Evolutionary conservation across 371 early-diverging fungal species (phyloP).

Genomic region (Smittium mucronatum): DNA sequence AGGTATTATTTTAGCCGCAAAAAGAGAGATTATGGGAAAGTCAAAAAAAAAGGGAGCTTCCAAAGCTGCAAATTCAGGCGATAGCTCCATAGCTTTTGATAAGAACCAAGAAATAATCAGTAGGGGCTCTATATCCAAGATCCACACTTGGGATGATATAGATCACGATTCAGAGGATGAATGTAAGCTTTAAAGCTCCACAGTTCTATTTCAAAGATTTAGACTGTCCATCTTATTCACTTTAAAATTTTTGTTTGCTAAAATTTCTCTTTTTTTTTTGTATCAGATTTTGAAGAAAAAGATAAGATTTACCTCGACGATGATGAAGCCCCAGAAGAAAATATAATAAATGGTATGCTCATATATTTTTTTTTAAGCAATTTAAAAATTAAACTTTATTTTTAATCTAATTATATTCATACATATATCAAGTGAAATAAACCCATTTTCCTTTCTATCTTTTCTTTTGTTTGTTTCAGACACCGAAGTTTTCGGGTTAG

Average conservation of each 20-base stretch:
- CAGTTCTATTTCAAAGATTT: conserved; percentile 12
- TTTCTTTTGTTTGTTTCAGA: conserved; percentile 53
- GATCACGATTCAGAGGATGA: conserved; percentile 72
- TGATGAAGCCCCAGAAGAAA: conserved; percentile 10
- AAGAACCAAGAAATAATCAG: not conserved
- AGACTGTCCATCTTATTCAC: not conserved
- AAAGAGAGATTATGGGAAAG: not conserved
- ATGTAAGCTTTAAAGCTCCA: no score
- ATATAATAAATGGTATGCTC: no score
- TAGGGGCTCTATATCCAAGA: conserved; percentile 35
- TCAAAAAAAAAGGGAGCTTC: not conserved
- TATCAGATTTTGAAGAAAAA: not conserved
- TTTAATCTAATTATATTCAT: no score
- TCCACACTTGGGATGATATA: conserved; percentile 60
- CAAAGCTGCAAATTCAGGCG: not conserved
- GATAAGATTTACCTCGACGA: conserved; percentile 40
- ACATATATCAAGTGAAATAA: no score
- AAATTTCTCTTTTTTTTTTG: not conserved
- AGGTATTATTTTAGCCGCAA: no score
- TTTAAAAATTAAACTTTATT: no score
- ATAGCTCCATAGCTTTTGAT: not conserved
- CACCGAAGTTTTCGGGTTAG: conserved; percentile 30
- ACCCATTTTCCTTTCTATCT: no score
- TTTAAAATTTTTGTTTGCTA: not conserved
- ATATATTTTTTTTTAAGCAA: no score